phyloP scores from a whole-genome alignment of 805 yeast genomes.

The Zygosaccharomyces kombuchaensis region DNA sequence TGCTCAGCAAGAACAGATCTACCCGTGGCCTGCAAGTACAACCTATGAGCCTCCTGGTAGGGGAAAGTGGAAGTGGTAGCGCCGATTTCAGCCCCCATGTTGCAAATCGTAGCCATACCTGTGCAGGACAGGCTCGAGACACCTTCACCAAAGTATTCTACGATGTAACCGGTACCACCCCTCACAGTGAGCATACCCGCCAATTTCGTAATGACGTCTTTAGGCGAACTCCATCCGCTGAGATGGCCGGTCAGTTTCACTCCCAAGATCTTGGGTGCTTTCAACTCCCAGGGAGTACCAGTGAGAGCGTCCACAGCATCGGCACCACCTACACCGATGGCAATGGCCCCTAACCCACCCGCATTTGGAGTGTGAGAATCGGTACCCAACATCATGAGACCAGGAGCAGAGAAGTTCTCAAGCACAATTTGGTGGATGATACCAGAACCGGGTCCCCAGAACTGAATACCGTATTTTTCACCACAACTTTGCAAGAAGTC shows the following conservation, averaged over 20 bases:
- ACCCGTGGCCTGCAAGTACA: constrained; percentile 78
- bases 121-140: constrained; percentile 85
- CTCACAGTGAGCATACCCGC: constrained; percentile 93
- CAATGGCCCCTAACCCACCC: constrained; percentile 97
- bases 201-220: constrained; percentile 88
- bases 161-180: constrained; percentile 97
- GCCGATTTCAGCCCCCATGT: constrained; percentile 99
- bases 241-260: constrained; percentile 86
- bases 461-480: constrained; percentile 91
- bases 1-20: constrained; percentile 79
- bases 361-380: constrained; percentile 99
- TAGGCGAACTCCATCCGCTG: constrained; percentile 95
- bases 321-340: constrained; percentile 99
- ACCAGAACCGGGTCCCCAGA: constrained; percentile 99
- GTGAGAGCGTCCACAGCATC: constrained; percentile 98
- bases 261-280: constrained; percentile 94
- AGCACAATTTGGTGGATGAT: constrained; percentile 96
- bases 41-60: constrained; percentile 72
- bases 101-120: constrained; percentile 99
- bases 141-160: constrained; percentile 97
- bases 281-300: constrained; percentile 97
- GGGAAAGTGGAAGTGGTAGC: constrained; percentile 99
- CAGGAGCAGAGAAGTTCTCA: constrained; percentile 96
- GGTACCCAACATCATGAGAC: constrained; percentile 94
- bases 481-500: constrained; percentile 92